These are phyloP conservation scores for Serpula lacrymans DNA, from an alignment of 768 basidiomycete species.

Conservation along the genomic window DNA sequence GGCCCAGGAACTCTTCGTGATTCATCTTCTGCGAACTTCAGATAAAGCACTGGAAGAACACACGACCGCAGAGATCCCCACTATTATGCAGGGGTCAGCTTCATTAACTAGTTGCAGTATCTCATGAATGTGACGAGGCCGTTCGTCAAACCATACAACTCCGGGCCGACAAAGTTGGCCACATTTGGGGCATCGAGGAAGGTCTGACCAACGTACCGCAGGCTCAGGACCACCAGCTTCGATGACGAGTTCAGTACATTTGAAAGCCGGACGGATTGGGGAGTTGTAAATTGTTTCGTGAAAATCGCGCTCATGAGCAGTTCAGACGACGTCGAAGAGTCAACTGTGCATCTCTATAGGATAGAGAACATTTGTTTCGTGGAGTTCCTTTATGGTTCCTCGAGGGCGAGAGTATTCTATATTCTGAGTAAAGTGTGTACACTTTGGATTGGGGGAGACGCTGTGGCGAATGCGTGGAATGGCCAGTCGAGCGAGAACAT, in stretches of 20 bases:
- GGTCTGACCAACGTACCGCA: constrained; percentile 11
- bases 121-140: constrained; percentile 16
- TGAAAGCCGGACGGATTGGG: constrained; percentile 21
- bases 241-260: constrained; percentile 12
- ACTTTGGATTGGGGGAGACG: constrained; percentile 10
- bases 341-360: constrained; percentile 29
- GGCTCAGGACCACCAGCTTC: constrained; percentile 7
- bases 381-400: background rate
- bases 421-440: constrained; percentile 19
- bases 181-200: constrained; percentile 22
- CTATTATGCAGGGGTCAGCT: constrained; percentile 26
- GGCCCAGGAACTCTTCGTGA: no score
- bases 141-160: constrained; percentile 33
- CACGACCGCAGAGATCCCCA: constrained; percentile 27
- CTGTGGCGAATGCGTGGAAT: constrained; percentile 2
- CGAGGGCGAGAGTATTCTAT: constrained; percentile 12
- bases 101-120: constrained; percentile 15
- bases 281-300: constrained; percentile 8
- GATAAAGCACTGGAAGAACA: no score
- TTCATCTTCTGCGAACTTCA: no score
- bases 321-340: constrained; percentile 22
- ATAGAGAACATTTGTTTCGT: constrained; percentile 2
- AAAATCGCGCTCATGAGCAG: constrained; percentile 14
- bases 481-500: constrained; percentile 14
- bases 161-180: constrained; percentile 23